Base-by-base conservation (phyloP, 2,329 filamentous ascomycete species). In the Xenoacremonium recifei region DNA sequence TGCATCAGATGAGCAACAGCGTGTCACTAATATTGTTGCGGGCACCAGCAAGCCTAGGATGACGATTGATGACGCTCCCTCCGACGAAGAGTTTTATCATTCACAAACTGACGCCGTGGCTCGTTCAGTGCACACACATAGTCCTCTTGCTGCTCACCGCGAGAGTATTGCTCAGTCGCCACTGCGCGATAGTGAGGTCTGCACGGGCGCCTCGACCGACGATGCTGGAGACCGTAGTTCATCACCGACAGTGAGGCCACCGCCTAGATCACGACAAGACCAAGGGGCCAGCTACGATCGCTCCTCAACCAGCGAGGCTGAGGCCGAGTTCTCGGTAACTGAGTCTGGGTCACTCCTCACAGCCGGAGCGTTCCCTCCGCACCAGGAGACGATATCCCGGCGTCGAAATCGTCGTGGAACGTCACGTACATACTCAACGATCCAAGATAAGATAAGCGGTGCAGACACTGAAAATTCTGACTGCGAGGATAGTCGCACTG, bases 401-500 rank as follows among this genome's bases (percentile, higher is more conserved):
- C 37, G 37, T 33, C 34, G 33, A 40, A 40, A 29, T 40, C 34
- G 42, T 37, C 35, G 42, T 21, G 36, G 25, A 29, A 34, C 29
- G 16, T 35, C 34, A 37, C 34, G 31, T 37, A 18, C 40, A 30
- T 10, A 43, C 21, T 29, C 34, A 30, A 42, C n/a, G 13, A 35
- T 41, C 35, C 38, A 45, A 32, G 30, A 39, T 23, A 35, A 39
- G 38, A 35, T 41, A 15, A 36, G 39, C 9, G 38, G 36, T 21
- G 23, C 23, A 45, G 30, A 41, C 11, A 36, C 35, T 32, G 38
- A 41, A 45, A 31, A 35, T 13, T 45, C 42, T 37, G 42, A 23
- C 29, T 35, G 42, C 38, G 38, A 45, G 18, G 42, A 40, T 12
- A 16, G 29, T 27, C 39, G 11, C 39, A 27, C 33, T 23, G 31